Conservation (phyloP, 352 stramenopile species). For the Globisporangium irregulare region DNA sequence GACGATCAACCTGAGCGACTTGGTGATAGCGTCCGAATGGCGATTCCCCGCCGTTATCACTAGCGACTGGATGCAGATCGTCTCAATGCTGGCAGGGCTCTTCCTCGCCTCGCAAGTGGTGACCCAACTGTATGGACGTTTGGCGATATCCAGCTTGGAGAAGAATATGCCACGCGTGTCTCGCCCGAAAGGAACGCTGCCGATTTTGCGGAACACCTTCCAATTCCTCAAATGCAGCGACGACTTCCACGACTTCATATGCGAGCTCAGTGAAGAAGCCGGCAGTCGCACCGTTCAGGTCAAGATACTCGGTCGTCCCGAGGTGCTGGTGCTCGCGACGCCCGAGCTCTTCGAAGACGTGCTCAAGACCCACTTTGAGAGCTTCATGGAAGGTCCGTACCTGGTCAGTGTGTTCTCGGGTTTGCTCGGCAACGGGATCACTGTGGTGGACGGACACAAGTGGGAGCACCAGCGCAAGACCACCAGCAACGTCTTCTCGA, state of each 20-base stretch:
- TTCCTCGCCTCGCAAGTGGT: background rate
- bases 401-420: no score
- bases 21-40: background rate
- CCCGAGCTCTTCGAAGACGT: conserved; percentile 51
- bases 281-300: conserved; percentile 31
- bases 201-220: conserved; percentile 17
- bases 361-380: conserved; percentile 34
- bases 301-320: conserved; percentile 35
- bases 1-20: background rate
- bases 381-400: no score
- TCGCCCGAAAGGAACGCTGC: background rate
- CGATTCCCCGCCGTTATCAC: background rate
- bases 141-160: background rate
- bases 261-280: conserved; percentile 32
- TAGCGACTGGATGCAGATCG: conserved; percentile 1
- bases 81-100: background rate
- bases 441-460: no score
- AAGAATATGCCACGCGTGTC: conserved; percentile 10
- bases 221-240: conserved; percentile 40
- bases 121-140: background rate
- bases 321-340: conserved; percentile 42
- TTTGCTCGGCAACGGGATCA: no score
- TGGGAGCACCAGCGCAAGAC: no score
- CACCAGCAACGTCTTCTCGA: no score
- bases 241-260: conserved; percentile 44